These are phyloP conservation scores for Chrysosporium queenslandicum DNA, from an alignment of 2,329 filamentous ascomycete species.

Conservation along the genomic window DNA sequence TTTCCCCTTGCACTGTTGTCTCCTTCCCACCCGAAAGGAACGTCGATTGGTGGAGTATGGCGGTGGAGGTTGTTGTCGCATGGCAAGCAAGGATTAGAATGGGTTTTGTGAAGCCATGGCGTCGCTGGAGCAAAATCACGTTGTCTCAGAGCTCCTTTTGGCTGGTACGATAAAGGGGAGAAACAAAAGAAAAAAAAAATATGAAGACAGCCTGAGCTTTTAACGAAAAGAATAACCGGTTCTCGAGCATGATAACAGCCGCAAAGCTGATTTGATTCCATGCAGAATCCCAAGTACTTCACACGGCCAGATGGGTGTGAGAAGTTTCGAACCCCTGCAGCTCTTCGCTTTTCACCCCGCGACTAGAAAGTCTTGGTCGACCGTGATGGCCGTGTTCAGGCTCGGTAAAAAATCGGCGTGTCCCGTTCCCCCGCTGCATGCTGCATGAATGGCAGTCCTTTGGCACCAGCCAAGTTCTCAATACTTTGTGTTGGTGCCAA, in stretches of 20 bases:
- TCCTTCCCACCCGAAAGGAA: neutral
- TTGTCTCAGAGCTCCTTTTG: neutral
- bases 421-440: neutral
- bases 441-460: neutral
- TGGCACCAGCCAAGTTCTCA: neutral
- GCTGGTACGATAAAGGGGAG: neutral
- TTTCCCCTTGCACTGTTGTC: neutral
- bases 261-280: no score
- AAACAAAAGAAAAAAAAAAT: neutral
- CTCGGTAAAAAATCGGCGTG: neutral
- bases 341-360: neutral
- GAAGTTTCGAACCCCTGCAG: neutral
- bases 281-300: neutral
- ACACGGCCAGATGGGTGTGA: neutral
- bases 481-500: neutral
- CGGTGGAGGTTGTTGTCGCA: conserved; percentile 10
- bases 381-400: neutral
- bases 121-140: conserved; percentile 1
- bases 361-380: neutral
- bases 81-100: conserved; percentile 11
- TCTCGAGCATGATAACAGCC: no score
- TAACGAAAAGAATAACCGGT: no score
- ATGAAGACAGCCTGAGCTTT: no score
- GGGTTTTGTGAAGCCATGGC: conserved; percentile 1
- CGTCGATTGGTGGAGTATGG: neutral